These are phyloP conservation scores for Heliamphora exappendiculata DNA, from an alignment of 148 eudicot genomes.

Conservation along the genomic window DNA sequence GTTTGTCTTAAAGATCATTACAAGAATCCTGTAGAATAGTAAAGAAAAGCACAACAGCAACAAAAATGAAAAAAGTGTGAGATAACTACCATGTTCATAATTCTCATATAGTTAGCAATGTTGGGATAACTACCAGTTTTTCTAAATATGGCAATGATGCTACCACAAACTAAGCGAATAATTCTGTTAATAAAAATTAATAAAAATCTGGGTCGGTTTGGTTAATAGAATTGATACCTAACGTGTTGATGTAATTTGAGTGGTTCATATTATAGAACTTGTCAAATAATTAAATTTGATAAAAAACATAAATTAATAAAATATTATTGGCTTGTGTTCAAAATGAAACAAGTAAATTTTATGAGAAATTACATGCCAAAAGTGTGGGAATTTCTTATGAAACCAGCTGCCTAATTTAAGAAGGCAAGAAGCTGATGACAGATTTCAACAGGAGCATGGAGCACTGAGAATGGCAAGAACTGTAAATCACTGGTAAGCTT, in stretches of 20 bases:
- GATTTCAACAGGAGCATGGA: neutral
- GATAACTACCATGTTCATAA: neutral
- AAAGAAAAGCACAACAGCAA: neutral
- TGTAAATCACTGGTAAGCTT: neutral
- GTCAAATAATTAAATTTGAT: too few relatives aligned
- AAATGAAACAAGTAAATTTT: too few relatives aligned
- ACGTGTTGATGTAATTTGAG: too few relatives aligned
- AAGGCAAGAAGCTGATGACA: neutral
- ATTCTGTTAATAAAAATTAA: too few relatives aligned
- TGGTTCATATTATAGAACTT: too few relatives aligned
- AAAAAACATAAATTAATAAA: too few relatives aligned
- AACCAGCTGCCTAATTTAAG: neutral
- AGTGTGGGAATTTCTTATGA: neutral
- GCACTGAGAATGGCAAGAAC: neutral
- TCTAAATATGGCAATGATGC: neutral
- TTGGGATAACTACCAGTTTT: too few relatives aligned
- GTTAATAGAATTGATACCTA: too few relatives aligned
- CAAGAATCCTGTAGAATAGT: neutral
- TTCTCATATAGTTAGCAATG: neutral
- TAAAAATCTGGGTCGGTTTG: too few relatives aligned
- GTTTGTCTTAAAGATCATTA: slow-evolving; percentile 16
- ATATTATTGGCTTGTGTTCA: too few relatives aligned
- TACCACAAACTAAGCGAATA: too few relatives aligned
- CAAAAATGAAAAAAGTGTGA: neutral
- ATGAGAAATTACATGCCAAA: too few relatives aligned